Evolutionary conservation across 805 yeast species (phyloP).

Genomic region (Sungouiella blattae): DNA sequence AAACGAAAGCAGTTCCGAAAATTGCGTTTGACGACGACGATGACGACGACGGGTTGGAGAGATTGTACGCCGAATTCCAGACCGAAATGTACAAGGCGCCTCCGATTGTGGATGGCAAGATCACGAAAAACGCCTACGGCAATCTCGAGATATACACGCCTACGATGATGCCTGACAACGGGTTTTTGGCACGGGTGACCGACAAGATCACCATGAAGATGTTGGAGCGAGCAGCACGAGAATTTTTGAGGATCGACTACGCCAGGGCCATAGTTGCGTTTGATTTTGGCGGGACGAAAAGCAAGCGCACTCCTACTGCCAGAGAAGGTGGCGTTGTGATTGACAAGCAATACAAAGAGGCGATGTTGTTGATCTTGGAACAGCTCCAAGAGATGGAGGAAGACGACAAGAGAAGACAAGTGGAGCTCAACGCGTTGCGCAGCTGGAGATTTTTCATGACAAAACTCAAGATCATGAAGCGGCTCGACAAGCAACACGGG

Average conservation of each 20-base stretch:
- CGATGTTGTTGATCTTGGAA: constrained; percentile 49
- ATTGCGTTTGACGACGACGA: constrained; percentile 35
- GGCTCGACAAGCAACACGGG: constrained; percentile 52
- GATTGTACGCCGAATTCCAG: constrained; percentile 75
- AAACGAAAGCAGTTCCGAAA: constrained; percentile 34
- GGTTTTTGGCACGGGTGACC: constrained; percentile 45
- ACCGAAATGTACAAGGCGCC: constrained; percentile 71
- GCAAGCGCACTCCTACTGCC: constrained; percentile 53
- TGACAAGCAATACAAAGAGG: constrained; percentile 57
- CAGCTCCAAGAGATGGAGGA: constrained; percentile 48
- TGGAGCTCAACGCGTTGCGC: constrained; percentile 48
- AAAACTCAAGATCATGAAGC: constrained; percentile 43
- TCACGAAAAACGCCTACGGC: constrained; percentile 75
- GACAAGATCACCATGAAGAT: constrained; percentile 35
- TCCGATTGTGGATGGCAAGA: constrained; percentile 58
- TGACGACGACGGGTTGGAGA: constrained; percentile 47
- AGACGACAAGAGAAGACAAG: constrained; percentile 39
- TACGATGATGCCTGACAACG: constrained; percentile 82
- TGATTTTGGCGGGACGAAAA: constrained; percentile 50
- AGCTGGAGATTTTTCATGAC: constrained; percentile 54
- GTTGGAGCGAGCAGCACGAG: constrained; percentile 67
- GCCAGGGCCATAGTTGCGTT: constrained; percentile 88
- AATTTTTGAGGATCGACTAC: constrained; percentile 62
- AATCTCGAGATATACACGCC: constrained; percentile 78
- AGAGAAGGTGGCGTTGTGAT: constrained; percentile 74